Evolutionary conservation across 805 yeast genomes (phyloP).

Genomic region (Helenozyma rhizophorensis): DNA sequence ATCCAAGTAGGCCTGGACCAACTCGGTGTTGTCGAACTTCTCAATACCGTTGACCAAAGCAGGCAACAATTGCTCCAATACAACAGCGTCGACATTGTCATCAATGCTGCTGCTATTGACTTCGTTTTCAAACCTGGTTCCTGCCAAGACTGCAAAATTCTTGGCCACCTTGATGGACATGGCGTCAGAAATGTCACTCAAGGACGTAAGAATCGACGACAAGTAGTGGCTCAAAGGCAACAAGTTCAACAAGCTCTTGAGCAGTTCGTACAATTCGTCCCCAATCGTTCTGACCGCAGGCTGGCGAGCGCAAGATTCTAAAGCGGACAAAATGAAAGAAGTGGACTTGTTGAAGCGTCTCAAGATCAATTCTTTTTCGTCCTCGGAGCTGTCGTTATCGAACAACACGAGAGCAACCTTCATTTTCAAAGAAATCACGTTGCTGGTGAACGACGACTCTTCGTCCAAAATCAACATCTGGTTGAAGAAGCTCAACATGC

Average conservation of each 20-base stretch:
- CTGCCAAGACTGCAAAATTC: conserved; percentile 58
- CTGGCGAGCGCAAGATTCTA: conserved; percentile 26
- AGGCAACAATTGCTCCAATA: conserved; percentile 50
- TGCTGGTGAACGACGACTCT: conserved; percentile 15
- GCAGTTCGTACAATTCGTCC: conserved; percentile 46
- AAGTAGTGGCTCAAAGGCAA: conserved; percentile 75
- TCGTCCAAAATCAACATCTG: conserved; percentile 36
- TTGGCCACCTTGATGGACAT: conserved; percentile 51
- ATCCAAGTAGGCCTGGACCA: conserved; percentile 68
- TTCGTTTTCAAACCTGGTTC: conserved; percentile 68
- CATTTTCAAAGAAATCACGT: conserved; percentile 37
- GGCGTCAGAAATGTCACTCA: conserved; percentile 29
- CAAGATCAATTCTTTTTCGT: conserved; percentile 28
- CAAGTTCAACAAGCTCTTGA: conserved; percentile 61
- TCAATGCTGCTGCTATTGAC: conserved; percentile 38
- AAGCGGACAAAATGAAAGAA: conserved; percentile 31
- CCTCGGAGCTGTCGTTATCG: conserved; percentile 32
- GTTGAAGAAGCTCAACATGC: conserved; percentile 54
- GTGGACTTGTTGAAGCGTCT: conserved; percentile 28
- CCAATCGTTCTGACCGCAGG: conserved; percentile 23
- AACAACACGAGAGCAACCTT: conserved; percentile 50
- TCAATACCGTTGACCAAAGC: conserved; percentile 40
- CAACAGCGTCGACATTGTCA: conserved; percentile 45
- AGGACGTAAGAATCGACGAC: conserved; percentile 46
- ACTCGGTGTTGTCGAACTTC: conserved; percentile 37